phyloP scores from a whole-genome alignment of 495 filamentous ascomycete genomes.

The Cryomyces antarcticus region DNA sequence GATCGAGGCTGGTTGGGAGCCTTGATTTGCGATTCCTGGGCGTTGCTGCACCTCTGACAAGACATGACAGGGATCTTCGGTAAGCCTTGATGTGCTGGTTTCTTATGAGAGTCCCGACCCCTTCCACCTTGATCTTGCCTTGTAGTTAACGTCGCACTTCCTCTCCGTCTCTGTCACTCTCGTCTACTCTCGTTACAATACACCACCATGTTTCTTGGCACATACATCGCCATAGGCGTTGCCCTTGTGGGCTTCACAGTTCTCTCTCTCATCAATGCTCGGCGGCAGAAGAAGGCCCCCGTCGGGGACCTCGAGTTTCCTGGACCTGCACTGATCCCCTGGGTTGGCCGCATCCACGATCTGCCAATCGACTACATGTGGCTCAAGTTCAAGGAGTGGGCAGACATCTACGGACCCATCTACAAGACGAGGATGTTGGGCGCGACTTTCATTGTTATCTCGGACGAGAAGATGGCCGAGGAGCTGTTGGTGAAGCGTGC shows the following conservation, averaged over 20 bases:
- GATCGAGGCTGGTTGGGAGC: background rate
- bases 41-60: no score
- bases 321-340: conserved; percentile 7
- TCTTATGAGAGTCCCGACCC: background rate
- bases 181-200: background rate
- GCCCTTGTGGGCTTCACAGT: conserved; percentile 10
- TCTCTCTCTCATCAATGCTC: conserved; percentile 7
- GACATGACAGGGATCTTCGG: background rate
- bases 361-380: background rate
- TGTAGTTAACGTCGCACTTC: background rate
- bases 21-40: no score
- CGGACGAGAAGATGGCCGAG: conserved; percentile 33
- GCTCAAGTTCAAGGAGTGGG: conserved; percentile 34
- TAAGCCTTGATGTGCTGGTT: background rate
- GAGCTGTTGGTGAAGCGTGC: conserved; percentile 18
- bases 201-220: conserved; percentile 10
- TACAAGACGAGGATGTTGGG: conserved; percentile 29
- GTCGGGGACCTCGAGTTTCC: conserved; percentile 4
- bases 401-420: conserved; percentile 32
- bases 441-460: conserved; percentile 30
- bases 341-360: conserved; percentile 4
- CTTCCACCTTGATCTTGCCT: background rate
- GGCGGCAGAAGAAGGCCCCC: conserved; percentile 11
- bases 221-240: conserved; percentile 3
- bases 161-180: background rate